These are phyloP conservation scores for Metschnikowia lochheadii DNA, from an alignment of 805 yeast genomes.

Conservation along the genomic window DNA sequence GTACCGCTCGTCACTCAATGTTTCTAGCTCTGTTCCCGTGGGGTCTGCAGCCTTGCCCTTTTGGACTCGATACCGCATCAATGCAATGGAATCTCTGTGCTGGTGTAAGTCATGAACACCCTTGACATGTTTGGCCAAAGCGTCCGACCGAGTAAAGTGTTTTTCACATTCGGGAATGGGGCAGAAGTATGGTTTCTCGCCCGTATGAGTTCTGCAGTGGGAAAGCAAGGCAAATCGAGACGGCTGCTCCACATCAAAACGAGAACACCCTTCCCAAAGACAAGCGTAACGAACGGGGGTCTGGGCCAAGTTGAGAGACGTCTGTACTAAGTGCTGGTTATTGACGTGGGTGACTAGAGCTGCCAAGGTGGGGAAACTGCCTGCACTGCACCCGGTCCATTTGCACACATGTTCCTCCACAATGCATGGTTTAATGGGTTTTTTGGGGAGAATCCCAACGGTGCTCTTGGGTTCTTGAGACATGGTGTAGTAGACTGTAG, in stretches of 20 bases:
- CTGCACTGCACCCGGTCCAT: conserved; percentile 29
- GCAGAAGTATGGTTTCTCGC: conserved; percentile 60
- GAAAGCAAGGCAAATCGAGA: conserved; percentile 55
- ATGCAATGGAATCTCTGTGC: conserved; percentile 29
- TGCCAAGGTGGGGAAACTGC: conserved; percentile 20
- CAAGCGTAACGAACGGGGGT: conserved; percentile 44
- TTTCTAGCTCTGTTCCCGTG: conserved; percentile 20
- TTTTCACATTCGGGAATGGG: conserved; percentile 62
- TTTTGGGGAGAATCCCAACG: neutral
- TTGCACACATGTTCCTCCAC: conserved; percentile 22
- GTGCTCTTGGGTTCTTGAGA: conserved; percentile 6
- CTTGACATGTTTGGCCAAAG: conserved; percentile 59
- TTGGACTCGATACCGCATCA: conserved; percentile 27
- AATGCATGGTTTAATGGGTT: neutral
- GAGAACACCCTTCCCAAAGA: conserved; percentile 57
- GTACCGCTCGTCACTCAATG: conserved; percentile 28
- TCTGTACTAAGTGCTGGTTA: conserved; percentile 26
- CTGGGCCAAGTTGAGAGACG: conserved; percentile 18
- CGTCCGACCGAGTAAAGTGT: conserved; percentile 56
- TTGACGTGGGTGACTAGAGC: conserved; percentile 31
- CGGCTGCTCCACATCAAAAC: conserved; percentile 49
- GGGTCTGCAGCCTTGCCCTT: conserved; percentile 27
- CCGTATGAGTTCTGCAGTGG: conserved; percentile 63
- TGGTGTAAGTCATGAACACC: conserved; percentile 54
- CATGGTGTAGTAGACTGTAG: conserved; percentile 5